These are phyloP conservation scores for Phytophthora pistaciae DNA, from an alignment of 352 stramenopile species.

Conservation along the genomic window DNA sequence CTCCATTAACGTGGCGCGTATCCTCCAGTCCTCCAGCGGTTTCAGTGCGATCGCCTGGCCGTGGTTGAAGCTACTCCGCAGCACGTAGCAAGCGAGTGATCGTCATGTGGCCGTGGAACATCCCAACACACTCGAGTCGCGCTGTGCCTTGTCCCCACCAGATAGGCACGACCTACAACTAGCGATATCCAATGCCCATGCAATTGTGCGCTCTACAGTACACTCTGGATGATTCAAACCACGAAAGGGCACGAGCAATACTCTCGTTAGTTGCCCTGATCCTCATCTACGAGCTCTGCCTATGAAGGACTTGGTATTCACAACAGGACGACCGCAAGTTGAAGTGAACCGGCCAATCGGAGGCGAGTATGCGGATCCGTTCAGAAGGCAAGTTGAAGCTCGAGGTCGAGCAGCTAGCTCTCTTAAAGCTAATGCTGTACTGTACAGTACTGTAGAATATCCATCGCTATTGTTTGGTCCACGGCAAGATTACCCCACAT, in stretches of 20 bases:
- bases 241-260: neutral
- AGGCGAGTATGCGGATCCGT: conserved; percentile 11
- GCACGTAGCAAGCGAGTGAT: conserved; percentile 3
- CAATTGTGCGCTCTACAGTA: neutral
- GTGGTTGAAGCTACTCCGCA: conserved; percentile 14
- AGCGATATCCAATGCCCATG: neutral
- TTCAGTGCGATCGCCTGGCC: conserved; percentile 12
- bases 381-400: conserved; percentile 6
- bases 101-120: neutral
- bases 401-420: neutral
- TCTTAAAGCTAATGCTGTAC: neutral
- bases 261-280: neutral
- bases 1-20: conserved; percentile 15
- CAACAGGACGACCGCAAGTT: conserved; percentile 26
- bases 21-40: conserved; percentile 12
- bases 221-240: neutral
- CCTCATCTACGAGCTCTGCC: neutral
- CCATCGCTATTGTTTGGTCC: neutral
- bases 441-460: conserved; percentile 13
- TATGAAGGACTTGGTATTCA: neutral
- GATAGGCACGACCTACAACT: neutral
- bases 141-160: neutral
- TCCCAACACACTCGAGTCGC: conserved; percentile 18
- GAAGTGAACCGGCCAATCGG: conserved; percentile 34
- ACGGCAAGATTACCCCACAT: conserved; percentile 1